phyloP scores from a whole-genome alignment of 208 protist genomes.

The Trypanosoma congolense region DNA sequence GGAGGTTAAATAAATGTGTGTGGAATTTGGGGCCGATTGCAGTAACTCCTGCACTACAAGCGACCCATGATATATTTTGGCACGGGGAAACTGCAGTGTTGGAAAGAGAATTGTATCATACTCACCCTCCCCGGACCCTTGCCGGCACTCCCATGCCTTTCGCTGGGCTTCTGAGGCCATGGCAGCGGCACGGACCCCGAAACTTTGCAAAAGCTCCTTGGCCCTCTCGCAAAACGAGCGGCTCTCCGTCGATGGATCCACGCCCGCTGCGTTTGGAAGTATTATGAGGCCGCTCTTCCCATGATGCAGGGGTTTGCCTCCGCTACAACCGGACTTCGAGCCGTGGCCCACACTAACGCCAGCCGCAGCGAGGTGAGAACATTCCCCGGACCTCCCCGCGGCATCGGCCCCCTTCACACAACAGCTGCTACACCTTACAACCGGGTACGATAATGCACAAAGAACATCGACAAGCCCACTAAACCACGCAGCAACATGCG shows the following conservation, averaged over 20 bases:
- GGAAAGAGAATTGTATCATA: conserved; percentile 77
- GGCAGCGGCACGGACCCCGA: conserved; percentile 21
- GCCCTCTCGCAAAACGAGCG: conserved; percentile 23
- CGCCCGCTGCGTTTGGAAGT: conserved; percentile 38
- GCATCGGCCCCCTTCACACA: neutral
- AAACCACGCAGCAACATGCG: conserved; percentile 65
- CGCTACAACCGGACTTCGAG: conserved; percentile 10
- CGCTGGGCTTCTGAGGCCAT: conserved; percentile 15
- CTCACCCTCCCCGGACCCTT: conserved; percentile 6
- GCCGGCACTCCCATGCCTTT: too few species aligned
- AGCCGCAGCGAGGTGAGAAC: neutral
- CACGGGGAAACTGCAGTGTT: conserved; percentile 65
- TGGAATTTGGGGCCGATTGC: conserved; percentile 22
- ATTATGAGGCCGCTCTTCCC: conserved; percentile 50
- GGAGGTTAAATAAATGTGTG: conserved; percentile 66
- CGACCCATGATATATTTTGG: conserved; percentile 63
- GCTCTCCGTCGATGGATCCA: conserved; percentile 47
- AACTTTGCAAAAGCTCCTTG: conserved; percentile 28
- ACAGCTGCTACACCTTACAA: conserved; percentile 34
- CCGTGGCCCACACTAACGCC: conserved; percentile 5
- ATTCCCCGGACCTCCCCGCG: too few species aligned
- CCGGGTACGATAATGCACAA: conserved; percentile 38
- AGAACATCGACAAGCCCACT: conserved; percentile 35
- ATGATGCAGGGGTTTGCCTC: conserved; percentile 31
- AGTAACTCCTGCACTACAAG: conserved; percentile 47